These are phyloP conservation scores for Parathielavia hyrcaniae DNA, from an alignment of 495 filamentous ascomycete genomes.

Conservation along the genomic window DNA sequence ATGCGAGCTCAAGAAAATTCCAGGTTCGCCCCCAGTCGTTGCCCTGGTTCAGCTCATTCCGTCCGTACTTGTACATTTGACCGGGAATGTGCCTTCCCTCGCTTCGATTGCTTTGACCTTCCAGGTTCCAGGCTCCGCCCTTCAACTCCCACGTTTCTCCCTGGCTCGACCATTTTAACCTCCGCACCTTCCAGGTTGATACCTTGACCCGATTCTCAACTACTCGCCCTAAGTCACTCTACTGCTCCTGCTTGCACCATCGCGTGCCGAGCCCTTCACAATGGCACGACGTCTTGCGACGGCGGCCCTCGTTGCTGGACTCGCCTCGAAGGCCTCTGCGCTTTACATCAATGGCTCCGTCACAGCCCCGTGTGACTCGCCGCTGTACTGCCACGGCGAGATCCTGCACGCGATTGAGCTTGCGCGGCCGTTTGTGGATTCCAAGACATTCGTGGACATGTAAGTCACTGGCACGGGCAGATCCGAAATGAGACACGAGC, in stretches of 20 bases:
- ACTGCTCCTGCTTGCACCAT: not conserved
- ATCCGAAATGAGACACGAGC: slow-evolving; percentile 3
- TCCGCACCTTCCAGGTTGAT: not conserved
- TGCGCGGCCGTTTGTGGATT: slow-evolving; percentile 44
- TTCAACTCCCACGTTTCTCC: too few species aligned
- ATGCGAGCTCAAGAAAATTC: slow-evolving; percentile 4
- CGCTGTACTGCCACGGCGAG: slow-evolving; percentile 46
- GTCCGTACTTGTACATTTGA: not conserved
- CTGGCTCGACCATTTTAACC: too few species aligned
- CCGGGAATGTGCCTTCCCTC: not conserved
- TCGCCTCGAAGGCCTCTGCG: slow-evolving; percentile 23
- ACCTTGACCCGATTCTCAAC: not conserved
- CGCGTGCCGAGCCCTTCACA: slow-evolving; percentile 1
- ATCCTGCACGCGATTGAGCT: slow-evolving; percentile 44
- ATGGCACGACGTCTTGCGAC: slow-evolving; percentile 23
- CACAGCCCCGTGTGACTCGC: slow-evolving; percentile 45
- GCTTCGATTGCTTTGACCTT: not conserved
- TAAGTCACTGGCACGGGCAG: slow-evolving; percentile 24
- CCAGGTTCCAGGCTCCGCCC: too few species aligned
- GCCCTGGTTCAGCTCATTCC: not conserved
- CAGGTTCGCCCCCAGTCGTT: slow-evolving; percentile 9
- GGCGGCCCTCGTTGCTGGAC: slow-evolving; percentile 24
- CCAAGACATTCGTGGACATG: slow-evolving; percentile 50
- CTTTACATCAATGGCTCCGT: slow-evolving; percentile 45
- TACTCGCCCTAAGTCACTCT: not conserved